Conservation (phyloP, 345 rosid species). For the Murraya koenigii region DNA sequence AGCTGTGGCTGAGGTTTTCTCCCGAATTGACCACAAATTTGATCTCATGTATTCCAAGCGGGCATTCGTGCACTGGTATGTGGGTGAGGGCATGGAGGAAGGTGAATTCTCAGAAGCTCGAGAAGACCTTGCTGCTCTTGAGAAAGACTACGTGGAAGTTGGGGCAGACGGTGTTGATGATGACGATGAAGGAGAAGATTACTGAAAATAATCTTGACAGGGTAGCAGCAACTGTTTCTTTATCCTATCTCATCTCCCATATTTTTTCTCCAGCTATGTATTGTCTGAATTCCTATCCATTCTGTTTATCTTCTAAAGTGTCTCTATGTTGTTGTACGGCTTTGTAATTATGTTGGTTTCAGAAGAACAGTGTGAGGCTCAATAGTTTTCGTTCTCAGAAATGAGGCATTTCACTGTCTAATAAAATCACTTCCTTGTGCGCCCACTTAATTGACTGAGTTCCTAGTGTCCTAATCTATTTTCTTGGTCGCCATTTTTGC, state of each 20-base stretch:
- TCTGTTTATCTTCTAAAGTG: background rate
- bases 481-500: background rate
- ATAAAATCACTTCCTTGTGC: constrained; percentile 3
- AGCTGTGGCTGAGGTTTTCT: constrained; percentile 78
- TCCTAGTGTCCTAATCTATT: background rate
- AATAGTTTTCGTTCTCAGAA: constrained; percentile 1
- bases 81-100: constrained; percentile 95
- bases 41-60: constrained; percentile 87
- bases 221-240: constrained; percentile 10
- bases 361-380: constrained; percentile 12
- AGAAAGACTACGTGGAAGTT: constrained; percentile 86
- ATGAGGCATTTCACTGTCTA: constrained; percentile 10
- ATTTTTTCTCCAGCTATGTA: constrained; percentile 15
- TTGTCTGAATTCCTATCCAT: constrained; percentile 1
- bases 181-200: constrained; percentile 54
- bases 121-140: constrained; percentile 85
- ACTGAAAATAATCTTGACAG: constrained; percentile 26
- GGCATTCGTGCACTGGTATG: constrained; percentile 87
- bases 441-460: background rate
- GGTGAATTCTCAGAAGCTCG: constrained; percentile 92
- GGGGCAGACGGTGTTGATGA: constrained; percentile 68
- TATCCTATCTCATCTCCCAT: background rate
- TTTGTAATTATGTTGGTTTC: constrained; percentile 16
- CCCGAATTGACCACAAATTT: constrained; percentile 69
- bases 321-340: constrained; percentile 10